Evolutionary conservation across 371 early-diverging fungal species (phyloP).

Genomic region (Apophysomyces variabilis): DNA sequence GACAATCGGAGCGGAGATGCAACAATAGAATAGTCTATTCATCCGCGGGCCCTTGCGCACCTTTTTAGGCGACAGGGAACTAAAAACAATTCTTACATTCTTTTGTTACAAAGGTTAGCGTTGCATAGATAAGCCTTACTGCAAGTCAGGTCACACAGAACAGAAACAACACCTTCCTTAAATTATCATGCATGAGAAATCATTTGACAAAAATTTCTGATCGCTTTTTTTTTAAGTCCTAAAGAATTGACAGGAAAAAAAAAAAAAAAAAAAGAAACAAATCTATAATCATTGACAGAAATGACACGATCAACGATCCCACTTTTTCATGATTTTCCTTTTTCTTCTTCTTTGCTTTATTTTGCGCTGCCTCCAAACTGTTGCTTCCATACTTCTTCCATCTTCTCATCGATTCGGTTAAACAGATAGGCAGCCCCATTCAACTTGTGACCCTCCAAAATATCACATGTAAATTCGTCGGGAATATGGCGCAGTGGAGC

Average conservation of each 20-base stretch:
- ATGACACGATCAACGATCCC: no score
- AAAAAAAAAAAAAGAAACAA: no score
- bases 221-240: background rate
- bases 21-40: background rate
- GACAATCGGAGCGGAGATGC: slow-evolving; percentile 9
- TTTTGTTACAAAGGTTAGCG: background rate
- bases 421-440: slow-evolving; percentile 93
- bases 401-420: slow-evolving; percentile 83
- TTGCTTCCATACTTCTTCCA: slow-evolving; percentile 67
- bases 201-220: background rate
- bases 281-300: no score
- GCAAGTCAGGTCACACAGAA: background rate
- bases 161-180: slow-evolving; percentile 3
- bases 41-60: slow-evolving; percentile 7
- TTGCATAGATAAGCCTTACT: background rate
- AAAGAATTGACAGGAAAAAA: no score
- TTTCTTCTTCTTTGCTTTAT: background rate
- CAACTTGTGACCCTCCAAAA: slow-evolving; percentile 82
- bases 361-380: slow-evolving; percentile 73
- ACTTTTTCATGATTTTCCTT: no score
- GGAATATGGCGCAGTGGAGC: slow-evolving; percentile 79
- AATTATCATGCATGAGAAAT: background rate
- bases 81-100: no score
- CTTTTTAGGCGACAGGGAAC: background rate
- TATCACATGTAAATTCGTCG: slow-evolving; percentile 71